Conservation (phyloP, 2,329 filamentous ascomycete genomes). For the Calonectria pauciramosa region DNA sequence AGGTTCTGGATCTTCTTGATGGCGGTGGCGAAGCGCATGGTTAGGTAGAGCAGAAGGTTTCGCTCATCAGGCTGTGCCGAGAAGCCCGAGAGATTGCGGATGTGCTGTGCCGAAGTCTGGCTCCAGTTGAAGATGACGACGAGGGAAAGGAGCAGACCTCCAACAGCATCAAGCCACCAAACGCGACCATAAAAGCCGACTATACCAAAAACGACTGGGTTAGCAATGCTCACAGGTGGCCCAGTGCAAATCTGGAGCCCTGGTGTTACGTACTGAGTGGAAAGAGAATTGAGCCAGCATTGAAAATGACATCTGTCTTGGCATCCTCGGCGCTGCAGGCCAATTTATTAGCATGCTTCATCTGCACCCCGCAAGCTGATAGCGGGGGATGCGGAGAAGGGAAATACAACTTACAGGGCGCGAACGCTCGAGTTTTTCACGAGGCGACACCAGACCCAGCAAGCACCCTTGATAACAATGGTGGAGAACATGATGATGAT, state of each 20-base stretch:
- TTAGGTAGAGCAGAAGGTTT: slow-evolving; percentile 89
- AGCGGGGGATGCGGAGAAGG: slow-evolving; percentile 3
- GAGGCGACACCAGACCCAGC: slow-evolving; percentile 90
- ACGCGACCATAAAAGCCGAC: slow-evolving; percentile 81
- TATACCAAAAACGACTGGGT: slow-evolving; percentile 39
- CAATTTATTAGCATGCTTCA: slow-evolving; percentile 30
- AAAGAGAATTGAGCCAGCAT: slow-evolving; percentile 89
- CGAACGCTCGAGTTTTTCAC: slow-evolving; percentile 90
- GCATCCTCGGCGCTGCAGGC: slow-evolving; percentile 62
- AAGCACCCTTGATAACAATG: slow-evolving; percentile 83
- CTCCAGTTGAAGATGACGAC: slow-evolving; percentile 88
- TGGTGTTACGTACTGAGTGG: slow-evolving; percentile 69
- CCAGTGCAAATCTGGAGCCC: background rate
- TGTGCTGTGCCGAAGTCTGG: slow-evolving; percentile 79
- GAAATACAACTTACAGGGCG: slow-evolving; percentile 68
- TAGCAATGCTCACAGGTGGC: slow-evolving; percentile 22
- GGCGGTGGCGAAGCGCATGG: slow-evolving; percentile 91
- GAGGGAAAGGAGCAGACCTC: slow-evolving; percentile 82
- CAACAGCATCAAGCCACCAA: slow-evolving; percentile 88
- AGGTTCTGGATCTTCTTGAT: slow-evolving; percentile 89
- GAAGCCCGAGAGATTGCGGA: slow-evolving; percentile 84
- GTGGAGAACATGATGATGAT: slow-evolving; percentile 86
- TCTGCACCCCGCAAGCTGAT: slow-evolving; percentile 9
- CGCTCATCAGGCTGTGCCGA: slow-evolving; percentile 85
- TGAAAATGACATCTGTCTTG: slow-evolving; percentile 88